A percentile compares a stretch with the other conserved stretches of the same genome.
Evolutionary conservation across 2,329 filamentous ascomycete genomes (phyloP).

Genomic region (Talaromyces islandicus): DNA sequence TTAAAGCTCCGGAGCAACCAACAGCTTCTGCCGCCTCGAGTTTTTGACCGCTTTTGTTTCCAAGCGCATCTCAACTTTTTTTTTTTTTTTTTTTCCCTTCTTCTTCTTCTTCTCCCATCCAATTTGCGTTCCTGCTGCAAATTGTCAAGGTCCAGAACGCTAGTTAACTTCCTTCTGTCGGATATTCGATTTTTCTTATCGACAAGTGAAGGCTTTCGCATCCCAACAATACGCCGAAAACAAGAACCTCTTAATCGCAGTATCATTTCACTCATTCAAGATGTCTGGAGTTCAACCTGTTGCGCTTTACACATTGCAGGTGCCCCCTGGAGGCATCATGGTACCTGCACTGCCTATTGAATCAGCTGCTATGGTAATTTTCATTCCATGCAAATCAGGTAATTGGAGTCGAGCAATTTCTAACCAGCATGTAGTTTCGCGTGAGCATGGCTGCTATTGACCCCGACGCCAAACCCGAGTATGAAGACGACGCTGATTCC

Average conservation of each 20-base stretch:
- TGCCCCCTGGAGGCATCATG: conserved; percentile 77
- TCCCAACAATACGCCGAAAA: not conserved
- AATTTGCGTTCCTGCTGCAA: not conserved
- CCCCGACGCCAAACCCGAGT: conserved; percentile 68
- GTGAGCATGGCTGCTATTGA: conserved; percentile 99
- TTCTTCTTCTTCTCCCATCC: conserved; percentile 1
- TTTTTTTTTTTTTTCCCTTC: conserved; percentile 1
- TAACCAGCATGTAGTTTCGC: conserved; percentile 61
- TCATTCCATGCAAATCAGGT: not conserved
- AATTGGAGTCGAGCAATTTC: not conserved
- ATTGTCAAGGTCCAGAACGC: not conserved
- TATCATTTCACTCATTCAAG: conserved; percentile 13
- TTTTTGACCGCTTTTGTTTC: conserved; percentile 9
- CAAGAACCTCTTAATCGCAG: not conserved
- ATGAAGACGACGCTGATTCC: conserved; percentile 57
- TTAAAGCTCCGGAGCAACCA: conserved; percentile 7
- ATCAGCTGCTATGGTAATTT: conserved; percentile 76
- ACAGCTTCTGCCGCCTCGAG: not conserved
- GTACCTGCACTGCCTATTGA: conserved; percentile 67
- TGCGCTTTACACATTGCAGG: conserved; percentile 85
- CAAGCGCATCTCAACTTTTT: conserved; percentile 7
- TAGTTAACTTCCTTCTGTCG: not conserved
- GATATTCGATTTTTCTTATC: not conserved
- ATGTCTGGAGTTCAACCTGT: conserved; percentile 54
- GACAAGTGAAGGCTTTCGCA: not conserved